These are phyloP conservation scores for Yarrowia hollandica DNA, from an alignment of 805 yeast species.

Conservation along the genomic window DNA sequence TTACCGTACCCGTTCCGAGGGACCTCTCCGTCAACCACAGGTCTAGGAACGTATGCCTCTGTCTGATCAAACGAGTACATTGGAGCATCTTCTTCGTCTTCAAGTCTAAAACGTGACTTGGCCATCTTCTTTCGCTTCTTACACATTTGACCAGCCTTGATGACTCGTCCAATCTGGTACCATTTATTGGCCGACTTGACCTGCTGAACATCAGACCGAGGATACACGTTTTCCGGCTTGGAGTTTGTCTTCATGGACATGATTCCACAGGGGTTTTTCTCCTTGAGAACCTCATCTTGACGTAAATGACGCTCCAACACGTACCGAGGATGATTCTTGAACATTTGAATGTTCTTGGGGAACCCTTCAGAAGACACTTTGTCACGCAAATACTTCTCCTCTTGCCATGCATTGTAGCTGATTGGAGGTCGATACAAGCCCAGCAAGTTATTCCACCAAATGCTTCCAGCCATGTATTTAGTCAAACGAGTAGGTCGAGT, in stretches of 20 bases:
- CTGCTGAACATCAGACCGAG: constrained; percentile 59
- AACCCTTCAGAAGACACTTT: constrained; percentile 72
- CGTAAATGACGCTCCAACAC: constrained; percentile 74
- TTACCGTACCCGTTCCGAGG: constrained; percentile 80
- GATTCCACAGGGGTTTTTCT: constrained; percentile 73
- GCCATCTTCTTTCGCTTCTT: constrained; percentile 40
- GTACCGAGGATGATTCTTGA: constrained; percentile 82
- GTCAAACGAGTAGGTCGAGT: constrained; percentile 72
- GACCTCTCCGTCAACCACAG: constrained; percentile 63
- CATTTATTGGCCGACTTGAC: constrained; percentile 79
- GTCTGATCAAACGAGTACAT: constrained; percentile 81
- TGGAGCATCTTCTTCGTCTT: constrained; percentile 42
- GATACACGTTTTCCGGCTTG: constrained; percentile 50
- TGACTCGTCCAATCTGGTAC: constrained; percentile 76
- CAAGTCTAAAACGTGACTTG: constrained; percentile 37
- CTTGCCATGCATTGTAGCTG: constrained; percentile 46
- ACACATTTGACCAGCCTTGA: constrained; percentile 65
- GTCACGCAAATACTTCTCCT: constrained; percentile 58
- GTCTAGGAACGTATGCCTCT: constrained; percentile 64
- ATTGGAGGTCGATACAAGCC: constrained; percentile 37
- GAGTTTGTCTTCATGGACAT: constrained; percentile 51
- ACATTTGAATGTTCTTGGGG: constrained; percentile 81
- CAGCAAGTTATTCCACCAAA: constrained; percentile 61
- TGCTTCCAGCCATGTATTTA: constrained; percentile 53
- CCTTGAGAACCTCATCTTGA: constrained; percentile 69